phyloP scores from a whole-genome alignment of 805 yeast genomes.

The Starmera quercuum region DNA sequence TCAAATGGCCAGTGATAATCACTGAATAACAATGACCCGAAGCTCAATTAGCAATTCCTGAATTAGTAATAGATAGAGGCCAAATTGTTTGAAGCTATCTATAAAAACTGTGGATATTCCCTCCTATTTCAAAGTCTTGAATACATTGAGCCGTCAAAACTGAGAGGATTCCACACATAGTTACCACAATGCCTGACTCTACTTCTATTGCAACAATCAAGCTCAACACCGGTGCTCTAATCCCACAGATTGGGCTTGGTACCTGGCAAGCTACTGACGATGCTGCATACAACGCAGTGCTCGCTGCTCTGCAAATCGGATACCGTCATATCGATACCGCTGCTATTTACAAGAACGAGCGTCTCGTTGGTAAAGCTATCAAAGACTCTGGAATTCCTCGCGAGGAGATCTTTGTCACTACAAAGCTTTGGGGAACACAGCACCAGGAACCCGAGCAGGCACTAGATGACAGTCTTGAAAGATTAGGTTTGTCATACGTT shows the following conservation, averaged over 20 bases:
- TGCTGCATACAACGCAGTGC: slow-evolving; percentile 35
- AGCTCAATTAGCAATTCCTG: too few relatives aligned
- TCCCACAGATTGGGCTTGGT: slow-evolving; percentile 69
- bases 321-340: slow-evolving; percentile 79
- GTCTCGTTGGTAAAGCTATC: slow-evolving; percentile 49
- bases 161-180: neutral
- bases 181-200: neutral
- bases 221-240: slow-evolving; percentile 52
- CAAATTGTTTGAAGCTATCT: neutral
- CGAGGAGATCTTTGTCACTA: slow-evolving; percentile 56
- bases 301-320: slow-evolving; percentile 55
- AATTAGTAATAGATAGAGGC: too few relatives aligned
- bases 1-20: too few relatives aligned
- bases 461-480: slow-evolving; percentile 45
- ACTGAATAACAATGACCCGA: too few relatives aligned
- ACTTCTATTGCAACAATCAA: neutral
- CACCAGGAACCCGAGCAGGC: slow-evolving; percentile 42
- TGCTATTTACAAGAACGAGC: slow-evolving; percentile 59
- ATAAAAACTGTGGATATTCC: neutral
- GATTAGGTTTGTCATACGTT: slow-evolving; percentile 62
- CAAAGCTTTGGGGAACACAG: slow-evolving; percentile 53
- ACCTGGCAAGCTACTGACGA: slow-evolving; percentile 56
- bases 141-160: too few relatives aligned
- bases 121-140: neutral
- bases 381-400: slow-evolving; percentile 53